Conservation (phyloP, 805 yeast genomes). For the Candida silvatica region DNA sequence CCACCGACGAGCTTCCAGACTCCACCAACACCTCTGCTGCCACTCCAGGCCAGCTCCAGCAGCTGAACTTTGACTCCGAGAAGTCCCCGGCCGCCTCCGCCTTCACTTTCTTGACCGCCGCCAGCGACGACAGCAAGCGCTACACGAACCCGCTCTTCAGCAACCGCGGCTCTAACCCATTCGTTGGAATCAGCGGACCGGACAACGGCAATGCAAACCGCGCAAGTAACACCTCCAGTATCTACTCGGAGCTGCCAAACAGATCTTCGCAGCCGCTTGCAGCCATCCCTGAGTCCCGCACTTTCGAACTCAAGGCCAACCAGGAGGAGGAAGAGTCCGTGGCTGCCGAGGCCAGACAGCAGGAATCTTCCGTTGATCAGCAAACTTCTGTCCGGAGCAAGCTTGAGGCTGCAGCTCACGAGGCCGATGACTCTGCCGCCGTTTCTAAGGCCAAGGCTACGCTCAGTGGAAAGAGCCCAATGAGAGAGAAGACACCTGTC, state of each 20-base stretch:
- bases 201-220: neutral
- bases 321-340: neutral
- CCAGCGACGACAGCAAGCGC: constrained; percentile 1
- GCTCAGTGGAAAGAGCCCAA: too few relatives aligned
- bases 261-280: neutral
- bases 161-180: constrained; percentile 11
- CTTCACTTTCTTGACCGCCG: constrained; percentile 1
- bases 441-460: too few relatives aligned
- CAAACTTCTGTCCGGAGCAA: too few relatives aligned
- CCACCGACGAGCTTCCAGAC: neutral
- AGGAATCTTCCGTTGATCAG: too few relatives aligned
- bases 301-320: neutral
- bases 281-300: neutral
- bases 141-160: constrained; percentile 3
- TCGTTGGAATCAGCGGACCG: constrained; percentile 4
- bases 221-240: neutral
- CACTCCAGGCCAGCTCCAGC: neutral
- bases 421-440: too few relatives aligned
- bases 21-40: neutral
- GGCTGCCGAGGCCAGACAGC: too few relatives aligned
- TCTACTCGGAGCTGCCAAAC: neutral
- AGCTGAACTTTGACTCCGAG: constrained; percentile 11
- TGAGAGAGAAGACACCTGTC: too few relatives aligned
- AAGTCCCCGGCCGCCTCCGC: constrained; percentile 13
- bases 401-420: too few relatives aligned